Base-by-base conservation (phyloP, 2,329 filamentous ascomycete genomes). In the Blastomyces silverae region DNA sequence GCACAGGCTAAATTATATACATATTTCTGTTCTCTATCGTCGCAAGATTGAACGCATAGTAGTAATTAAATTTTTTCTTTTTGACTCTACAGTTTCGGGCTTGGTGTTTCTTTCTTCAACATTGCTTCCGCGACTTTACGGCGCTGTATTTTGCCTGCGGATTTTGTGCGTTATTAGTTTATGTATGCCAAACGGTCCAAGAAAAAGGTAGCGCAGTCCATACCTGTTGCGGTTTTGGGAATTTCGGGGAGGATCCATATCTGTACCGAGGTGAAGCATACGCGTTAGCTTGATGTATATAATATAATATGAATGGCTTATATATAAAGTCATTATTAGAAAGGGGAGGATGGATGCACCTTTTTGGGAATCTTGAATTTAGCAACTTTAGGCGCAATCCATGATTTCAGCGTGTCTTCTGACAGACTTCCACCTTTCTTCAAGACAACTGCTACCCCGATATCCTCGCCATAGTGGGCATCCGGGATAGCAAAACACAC, bases 311-410 rank as follows among this genome's bases (percentile, higher is more conserved):
- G 61, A 58, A 31, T 15, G 20, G 15, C 25, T 22, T 37, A 44
- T 44, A 44, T 44, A 3, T 44, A 3, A n/a, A 17, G 28, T 37
- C 7, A 48, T 10, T 20, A 2, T 22, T 61, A n/a, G 6, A 22
- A 34, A 22, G 15, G n/a, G 44, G 42, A 7, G 13, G 22, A 4
- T n/a, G 44, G 6, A n/a, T 61, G 34, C 73, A 90, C 89, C 82
- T 90, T 87, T 80, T 90, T 92, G 1, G 91, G 91, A 53, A 92
- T 83, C 81, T 95, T 95, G 78, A 94, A 94, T 78, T 90, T 92
- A 66, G 88, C 89, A 67, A 92, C 79, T 72, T 85, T 87, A 66
- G 88, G 85, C 0, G 80, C 80, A 69, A 92, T 84, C 84, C 87
- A 95, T 7, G 73, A 73, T 77, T 84, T 88, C 72, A 95, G 75